Conservation (phyloP, 352 stramenopile species). For the Thraustochytrium striatum region DNA sequence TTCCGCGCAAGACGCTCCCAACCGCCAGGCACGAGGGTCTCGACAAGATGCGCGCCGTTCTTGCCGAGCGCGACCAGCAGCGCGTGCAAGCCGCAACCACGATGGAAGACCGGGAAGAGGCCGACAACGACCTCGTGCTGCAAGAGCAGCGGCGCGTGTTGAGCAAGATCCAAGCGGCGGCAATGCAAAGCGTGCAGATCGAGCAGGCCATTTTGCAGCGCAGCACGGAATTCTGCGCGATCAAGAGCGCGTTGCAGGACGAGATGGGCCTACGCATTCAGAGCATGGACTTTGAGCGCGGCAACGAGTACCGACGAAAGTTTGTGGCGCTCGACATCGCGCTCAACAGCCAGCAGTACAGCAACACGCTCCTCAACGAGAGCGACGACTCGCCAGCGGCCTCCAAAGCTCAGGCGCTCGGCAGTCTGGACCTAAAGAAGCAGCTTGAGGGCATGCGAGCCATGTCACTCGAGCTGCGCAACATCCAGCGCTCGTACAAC, state of each 20-base stretch:
- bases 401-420: background rate
- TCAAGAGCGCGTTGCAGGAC: background rate
- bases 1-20: background rate
- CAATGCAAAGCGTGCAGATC: constrained; percentile 7
- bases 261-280: background rate
- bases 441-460: constrained; percentile 12
- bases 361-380: background rate
- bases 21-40: background rate
- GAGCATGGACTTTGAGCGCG: constrained; percentile 5
- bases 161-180: background rate
- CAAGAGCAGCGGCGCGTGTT: constrained; percentile 12
- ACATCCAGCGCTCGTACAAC: constrained; percentile 8
- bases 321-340: constrained; percentile 34
- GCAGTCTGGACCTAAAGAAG: background rate
- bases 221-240: background rate
- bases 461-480: background rate
- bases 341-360: background rate
- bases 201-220: constrained; percentile 13
- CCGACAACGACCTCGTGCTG: too few species aligned
- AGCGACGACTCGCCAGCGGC: background rate
- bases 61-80: background rate
- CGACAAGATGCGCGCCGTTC: background rate
- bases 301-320: constrained; percentile 32
- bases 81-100: too few species aligned
- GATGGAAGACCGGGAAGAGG: too few species aligned